Conservation (phyloP, 495 filamentous ascomycete species). For the Aspergillus campestris region DNA sequence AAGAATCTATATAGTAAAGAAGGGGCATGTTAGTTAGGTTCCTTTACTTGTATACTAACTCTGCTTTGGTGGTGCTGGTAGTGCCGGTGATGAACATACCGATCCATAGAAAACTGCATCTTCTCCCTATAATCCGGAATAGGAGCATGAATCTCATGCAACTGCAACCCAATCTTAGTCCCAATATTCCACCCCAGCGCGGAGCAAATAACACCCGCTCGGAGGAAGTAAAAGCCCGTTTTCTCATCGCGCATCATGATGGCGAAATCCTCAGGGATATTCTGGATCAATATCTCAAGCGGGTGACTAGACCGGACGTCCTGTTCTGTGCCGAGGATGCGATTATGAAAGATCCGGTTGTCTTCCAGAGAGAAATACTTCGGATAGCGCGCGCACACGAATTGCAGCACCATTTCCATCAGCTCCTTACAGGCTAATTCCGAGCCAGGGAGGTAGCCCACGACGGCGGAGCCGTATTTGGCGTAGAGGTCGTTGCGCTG, state of each 20-base stretch:
- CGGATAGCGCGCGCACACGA: slow-evolving; percentile 71
- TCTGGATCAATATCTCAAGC: slow-evolving; percentile 65
- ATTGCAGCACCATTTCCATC: slow-evolving; percentile 85
- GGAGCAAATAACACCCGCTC: slow-evolving; percentile 73
- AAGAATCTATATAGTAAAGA: no score
- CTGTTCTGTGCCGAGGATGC: slow-evolving; percentile 57
- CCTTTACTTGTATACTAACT: no score
- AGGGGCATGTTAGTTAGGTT: no score
- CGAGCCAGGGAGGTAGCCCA: slow-evolving; percentile 65
- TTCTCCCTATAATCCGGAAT: slow-evolving; percentile 89
- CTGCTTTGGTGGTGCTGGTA: no score
- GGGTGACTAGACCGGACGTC: slow-evolving; percentile 57
- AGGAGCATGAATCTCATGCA: slow-evolving; percentile 66
- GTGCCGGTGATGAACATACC: slow-evolving; percentile 36
- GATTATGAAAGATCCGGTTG: slow-evolving; percentile 58
- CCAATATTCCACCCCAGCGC: slow-evolving; percentile 73
- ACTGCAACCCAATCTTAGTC: slow-evolving; percentile 62
- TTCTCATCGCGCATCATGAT: slow-evolving; percentile 66
- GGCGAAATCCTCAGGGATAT: slow-evolving; percentile 84
- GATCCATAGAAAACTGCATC: slow-evolving; percentile 84
- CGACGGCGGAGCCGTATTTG: slow-evolving; percentile 53
- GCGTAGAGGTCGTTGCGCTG: slow-evolving; percentile 64
- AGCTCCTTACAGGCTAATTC: slow-evolving; percentile 80
- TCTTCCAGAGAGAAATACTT: slow-evolving; percentile 62
- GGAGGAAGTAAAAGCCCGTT: slow-evolving; percentile 67